Conservation (phyloP, 2,329 filamentous ascomycete genomes). For the Graphium sp. region DNA sequence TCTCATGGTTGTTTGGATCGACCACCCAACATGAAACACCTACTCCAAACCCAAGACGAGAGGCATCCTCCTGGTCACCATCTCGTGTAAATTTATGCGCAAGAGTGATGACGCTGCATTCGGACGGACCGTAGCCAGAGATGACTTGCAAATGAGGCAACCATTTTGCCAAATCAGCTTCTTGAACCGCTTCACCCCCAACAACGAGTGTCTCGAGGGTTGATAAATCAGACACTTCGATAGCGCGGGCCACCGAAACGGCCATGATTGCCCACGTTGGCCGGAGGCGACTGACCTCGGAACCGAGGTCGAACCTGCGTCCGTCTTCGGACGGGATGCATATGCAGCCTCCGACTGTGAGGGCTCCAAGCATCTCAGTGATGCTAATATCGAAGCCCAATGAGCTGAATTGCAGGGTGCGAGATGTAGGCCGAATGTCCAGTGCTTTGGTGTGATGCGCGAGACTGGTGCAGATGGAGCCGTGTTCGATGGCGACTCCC, state of each 20-base stretch:
- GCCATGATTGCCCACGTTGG: conserved; percentile 1
- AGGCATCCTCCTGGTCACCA: too few relatives aligned
- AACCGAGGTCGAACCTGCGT: conserved; percentile 6
- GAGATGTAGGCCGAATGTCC: conserved; percentile 20
- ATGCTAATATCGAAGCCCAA: conserved; percentile 39
- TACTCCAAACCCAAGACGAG: conserved; percentile 5
- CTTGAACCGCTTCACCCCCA: conserved; percentile 15
- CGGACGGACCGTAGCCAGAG: conserved; percentile 24
- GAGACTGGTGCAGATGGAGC: conserved; percentile 19
- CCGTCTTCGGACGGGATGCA: conserved; percentile 23
- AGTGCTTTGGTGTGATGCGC: conserved; percentile 21
- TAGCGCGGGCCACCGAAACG: conserved; percentile 6
- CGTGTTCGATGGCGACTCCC: conserved; percentile 7
- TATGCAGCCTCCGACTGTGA: conserved; percentile 28
- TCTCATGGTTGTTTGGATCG: conserved; percentile 9
- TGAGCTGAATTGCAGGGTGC: conserved; percentile 28
- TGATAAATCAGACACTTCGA: conserved; percentile 6
- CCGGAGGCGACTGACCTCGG: conserved; percentile 6
- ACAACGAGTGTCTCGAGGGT: conserved; percentile 8
- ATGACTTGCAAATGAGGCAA: conserved; percentile 15
- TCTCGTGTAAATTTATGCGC: conserved; percentile 1
- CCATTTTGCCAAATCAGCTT: conserved; percentile 8
- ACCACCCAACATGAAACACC: conserved; percentile 13
- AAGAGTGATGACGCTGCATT: conserved; percentile 14
- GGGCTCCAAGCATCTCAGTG: conserved; percentile 33